Conservation (phyloP, 1,284 basidiomycete genomes). For the Gomphus bonarii region DNA sequence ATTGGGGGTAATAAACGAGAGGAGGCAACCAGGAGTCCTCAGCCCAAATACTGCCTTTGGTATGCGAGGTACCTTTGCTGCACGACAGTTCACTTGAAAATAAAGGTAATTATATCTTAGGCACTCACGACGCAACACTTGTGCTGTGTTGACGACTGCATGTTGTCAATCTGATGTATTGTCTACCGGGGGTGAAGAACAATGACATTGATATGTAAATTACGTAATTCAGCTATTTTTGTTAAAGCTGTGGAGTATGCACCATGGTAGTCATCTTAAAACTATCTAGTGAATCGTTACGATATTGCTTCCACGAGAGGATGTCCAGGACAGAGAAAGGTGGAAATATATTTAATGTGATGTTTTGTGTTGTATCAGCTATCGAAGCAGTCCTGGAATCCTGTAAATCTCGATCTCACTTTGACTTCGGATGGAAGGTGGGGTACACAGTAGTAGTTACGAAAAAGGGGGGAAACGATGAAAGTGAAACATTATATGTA, state of each 20-base stretch:
- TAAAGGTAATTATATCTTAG: neutral
- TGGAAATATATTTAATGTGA: neutral
- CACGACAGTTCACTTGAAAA: neutral
- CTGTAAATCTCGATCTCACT: neutral
- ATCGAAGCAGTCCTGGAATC: constrained; percentile 3
- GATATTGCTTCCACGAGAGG: neutral
- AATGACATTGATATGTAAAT: neutral
- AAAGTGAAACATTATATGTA: neutral
- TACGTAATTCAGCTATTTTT: no score
- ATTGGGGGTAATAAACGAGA: constrained; percentile 39
- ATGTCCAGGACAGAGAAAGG: neutral
- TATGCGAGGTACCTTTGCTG: neutral
- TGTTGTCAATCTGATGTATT: neutral
- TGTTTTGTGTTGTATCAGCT: neutral
- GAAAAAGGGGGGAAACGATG: neutral
- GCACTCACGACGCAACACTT: neutral
- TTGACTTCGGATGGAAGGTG: neutral
- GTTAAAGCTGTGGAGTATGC: no score
- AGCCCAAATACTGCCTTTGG: constrained; percentile 2
- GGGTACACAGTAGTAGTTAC: neutral
- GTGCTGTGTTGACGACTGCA: constrained; percentile 1
- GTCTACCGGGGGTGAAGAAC: neutral
- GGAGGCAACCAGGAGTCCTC: constrained; percentile 1
- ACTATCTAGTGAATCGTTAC: no score
- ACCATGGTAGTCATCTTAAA: no score